phyloP scores from a whole-genome alignment of 345 rosid genomes.

The rapeseed (Brassica napus) region Da-Ae NC_063445.1:2550001-2550500 shows the following conservation, averaged over 20 bases:
- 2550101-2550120: too few relatives aligned
- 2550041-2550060: too few relatives aligned
- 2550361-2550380: conserved; percentile 43
- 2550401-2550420: conserved; percentile 25
- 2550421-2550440: conserved; percentile 30
- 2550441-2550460: conserved; percentile 23
- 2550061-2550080: too few relatives aligned
- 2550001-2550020: too few relatives aligned
- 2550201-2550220: neutral
- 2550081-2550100: too few relatives aligned
- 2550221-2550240: conserved; percentile 12
- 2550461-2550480: conserved; percentile 28
- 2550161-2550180: neutral
- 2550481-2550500: conserved; percentile 2
- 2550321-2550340: conserved; percentile 30
- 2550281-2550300: conserved; percentile 36
- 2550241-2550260: neutral
- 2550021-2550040: too few relatives aligned
- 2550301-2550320: conserved; percentile 20
- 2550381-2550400: conserved; percentile 41
- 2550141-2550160: neutral
- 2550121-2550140: neutral
- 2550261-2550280: neutral
- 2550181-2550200: conserved; percentile 4
- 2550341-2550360: conserved; percentile 44